Percentiles rank a stretch among this genome's conserved stretches.
These are phyloP conservation scores for Isabelozyma pseudorhagii DNA, from an alignment of 805 yeast genomes.

Conservation along the genomic window DNA sequence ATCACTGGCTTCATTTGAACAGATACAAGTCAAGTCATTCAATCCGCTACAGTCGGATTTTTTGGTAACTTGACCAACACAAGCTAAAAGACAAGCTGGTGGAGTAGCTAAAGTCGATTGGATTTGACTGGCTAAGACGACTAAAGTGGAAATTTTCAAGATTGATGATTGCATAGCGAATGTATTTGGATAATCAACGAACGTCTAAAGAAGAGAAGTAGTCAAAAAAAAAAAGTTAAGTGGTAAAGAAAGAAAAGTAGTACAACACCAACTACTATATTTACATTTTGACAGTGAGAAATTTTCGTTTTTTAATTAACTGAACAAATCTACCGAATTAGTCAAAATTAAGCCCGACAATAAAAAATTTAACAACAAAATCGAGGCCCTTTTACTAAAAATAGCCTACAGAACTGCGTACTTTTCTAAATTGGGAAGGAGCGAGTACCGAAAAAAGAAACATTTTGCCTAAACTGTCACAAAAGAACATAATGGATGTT, in stretches of 20 bases:
- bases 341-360: background rate
- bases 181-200: constrained; percentile 1
- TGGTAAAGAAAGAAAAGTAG: background rate
- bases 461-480: background rate
- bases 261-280: background rate
- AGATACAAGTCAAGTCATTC: constrained; percentile 66
- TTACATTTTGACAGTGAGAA: background rate
- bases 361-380: background rate
- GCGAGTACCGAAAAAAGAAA: background rate
- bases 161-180: constrained; percentile 8
- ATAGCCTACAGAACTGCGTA: background rate
- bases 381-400: background rate
- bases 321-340: background rate
- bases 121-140: constrained; percentile 37
- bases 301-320: background rate
- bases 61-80: constrained; percentile 71
- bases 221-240: background rate
- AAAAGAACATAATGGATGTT: background rate
- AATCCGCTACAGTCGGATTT: constrained; percentile 55
- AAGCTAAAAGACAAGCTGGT: constrained; percentile 89
- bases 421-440: background rate
- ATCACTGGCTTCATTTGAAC: constrained; percentile 51
- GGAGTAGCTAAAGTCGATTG: constrained; percentile 64
- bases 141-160: constrained; percentile 21
- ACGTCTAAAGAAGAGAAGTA: background rate